These are phyloP conservation scores for Didymella exigua DNA, from an alignment of 2,329 filamentous ascomycete genomes.

Conservation along the genomic window DNA sequence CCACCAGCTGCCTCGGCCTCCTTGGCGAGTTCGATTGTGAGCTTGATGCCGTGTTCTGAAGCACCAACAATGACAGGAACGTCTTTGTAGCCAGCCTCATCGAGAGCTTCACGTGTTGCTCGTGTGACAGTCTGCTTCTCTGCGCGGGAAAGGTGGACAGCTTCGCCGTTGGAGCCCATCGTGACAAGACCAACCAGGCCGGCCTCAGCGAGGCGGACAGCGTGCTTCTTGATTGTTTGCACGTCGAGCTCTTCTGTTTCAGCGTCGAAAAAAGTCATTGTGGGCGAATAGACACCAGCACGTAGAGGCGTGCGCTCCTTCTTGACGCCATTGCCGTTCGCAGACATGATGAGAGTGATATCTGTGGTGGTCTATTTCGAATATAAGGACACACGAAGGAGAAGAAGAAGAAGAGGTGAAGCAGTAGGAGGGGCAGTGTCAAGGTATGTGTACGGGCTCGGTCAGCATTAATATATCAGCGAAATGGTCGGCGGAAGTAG, in stretches of 20 bases:
- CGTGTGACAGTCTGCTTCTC: slow-evolving; percentile 77
- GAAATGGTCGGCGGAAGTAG: slow-evolving; percentile 43
- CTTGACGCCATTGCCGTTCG: slow-evolving; percentile 47
- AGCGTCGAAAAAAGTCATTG: slow-evolving; percentile 87
- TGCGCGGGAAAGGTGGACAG: slow-evolving; percentile 78
- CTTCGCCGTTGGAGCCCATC: slow-evolving; percentile 91
- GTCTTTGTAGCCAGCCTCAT: slow-evolving; percentile 75
- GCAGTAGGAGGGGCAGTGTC: slow-evolving; percentile 19
- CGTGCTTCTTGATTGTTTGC: slow-evolving; percentile 77
- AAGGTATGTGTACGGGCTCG: slow-evolving; percentile 27
- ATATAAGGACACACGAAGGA: slow-evolving; percentile 13
- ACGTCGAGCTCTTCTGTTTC: slow-evolving; percentile 85
- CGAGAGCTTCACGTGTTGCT: slow-evolving; percentile 80
- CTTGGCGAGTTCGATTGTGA: slow-evolving; percentile 76
- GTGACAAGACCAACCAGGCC: slow-evolving; percentile 82
- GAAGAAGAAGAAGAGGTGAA: slow-evolving; percentile 20
- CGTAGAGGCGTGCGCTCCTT: slow-evolving; percentile 65
- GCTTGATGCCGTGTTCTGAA: slow-evolving; percentile 79
- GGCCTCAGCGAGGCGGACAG: slow-evolving; percentile 74
- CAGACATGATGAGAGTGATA: slow-evolving; percentile 27
- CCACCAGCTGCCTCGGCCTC: slow-evolving; percentile 71
- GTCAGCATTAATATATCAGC: slow-evolving; percentile 49
- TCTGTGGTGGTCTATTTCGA: slow-evolving; percentile 12
- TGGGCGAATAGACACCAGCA: slow-evolving; percentile 84
- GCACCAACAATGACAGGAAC: slow-evolving; percentile 84